Evolutionary conservation across 495 filamentous ascomycete species (phyloP).

Genomic region (Recurvomyces mirabilis): DNA sequence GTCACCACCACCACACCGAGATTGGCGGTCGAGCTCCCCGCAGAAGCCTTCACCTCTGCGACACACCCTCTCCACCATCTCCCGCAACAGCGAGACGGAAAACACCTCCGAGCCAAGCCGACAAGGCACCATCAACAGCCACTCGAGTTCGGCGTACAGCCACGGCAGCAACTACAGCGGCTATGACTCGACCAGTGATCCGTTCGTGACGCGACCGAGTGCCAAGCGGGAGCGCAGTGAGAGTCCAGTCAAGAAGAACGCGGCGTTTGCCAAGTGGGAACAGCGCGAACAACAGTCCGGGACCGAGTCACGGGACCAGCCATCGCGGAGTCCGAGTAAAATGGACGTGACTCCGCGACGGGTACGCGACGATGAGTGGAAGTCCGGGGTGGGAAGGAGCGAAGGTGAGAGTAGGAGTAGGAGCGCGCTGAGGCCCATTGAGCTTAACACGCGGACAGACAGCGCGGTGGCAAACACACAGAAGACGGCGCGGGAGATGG

Average conservation of each 20-base stretch:
- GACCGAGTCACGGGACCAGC: no score
- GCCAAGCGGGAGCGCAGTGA: constrained; percentile 19
- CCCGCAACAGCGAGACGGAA: constrained; percentile 19
- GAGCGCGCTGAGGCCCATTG: constrained; percentile 18
- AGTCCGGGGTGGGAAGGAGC: constrained; percentile 14
- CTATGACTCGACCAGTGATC: constrained; percentile 21
- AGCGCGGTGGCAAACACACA: not conserved
- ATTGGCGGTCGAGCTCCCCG: constrained; percentile 12
- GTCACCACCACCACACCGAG: constrained; percentile 16
- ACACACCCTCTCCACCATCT: constrained; percentile 19
- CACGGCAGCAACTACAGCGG: constrained; percentile 15
- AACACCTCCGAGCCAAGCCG: constrained; percentile 12
- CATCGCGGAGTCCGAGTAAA: not conserved
- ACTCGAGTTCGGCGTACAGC: constrained; percentile 15
- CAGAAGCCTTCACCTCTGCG: constrained; percentile 16
- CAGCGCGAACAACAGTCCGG: constrained; percentile 20
- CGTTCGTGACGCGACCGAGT: constrained; percentile 15
- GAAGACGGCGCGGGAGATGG: not conserved
- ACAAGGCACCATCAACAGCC: constrained; percentile 17
- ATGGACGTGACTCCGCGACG: constrained; percentile 20
- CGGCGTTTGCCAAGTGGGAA: constrained; percentile 22
- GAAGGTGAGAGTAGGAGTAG: no score
- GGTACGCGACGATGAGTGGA: constrained; percentile 20
- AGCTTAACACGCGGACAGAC: constrained; percentile 15
- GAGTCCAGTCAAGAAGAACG: constrained; percentile 20